Evolutionary conservation across 1,284 basidiomycete genomes (phyloP), one percentile per base, ranked within the genome.

Genomic region (Trichosporon sp.): DNA sequence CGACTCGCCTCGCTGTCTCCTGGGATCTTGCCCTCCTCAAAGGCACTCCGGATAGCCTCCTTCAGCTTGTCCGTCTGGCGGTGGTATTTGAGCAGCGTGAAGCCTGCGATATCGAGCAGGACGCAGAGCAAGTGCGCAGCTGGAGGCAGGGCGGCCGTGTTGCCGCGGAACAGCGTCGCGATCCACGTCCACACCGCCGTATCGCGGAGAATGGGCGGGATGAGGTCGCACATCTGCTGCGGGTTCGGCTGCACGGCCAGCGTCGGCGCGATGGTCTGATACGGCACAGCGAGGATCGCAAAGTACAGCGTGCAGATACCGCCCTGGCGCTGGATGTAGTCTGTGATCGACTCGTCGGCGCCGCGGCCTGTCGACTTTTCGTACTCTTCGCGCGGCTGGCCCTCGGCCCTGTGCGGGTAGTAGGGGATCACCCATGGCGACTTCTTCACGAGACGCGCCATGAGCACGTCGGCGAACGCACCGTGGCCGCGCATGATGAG

Each of bases 291-390:
- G 40, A 95, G 77, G 62, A 96, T 86, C 8, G 88, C 85, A 76
- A 92, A 92, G 82, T 96, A 99, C 23, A 99, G 86, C 10, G 93
- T 86, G 83, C 92, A 84, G 56, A 95, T 86, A 6, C 92, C 93
- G 29, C 86, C 81, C 69, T 96, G 85, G n/a, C 95, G 86, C 52
- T 83, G 83, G 23, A 85, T 84, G 76, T 92, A 90, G 59, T 92
- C 89, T 16, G 85, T 80, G 16, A 81, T 74, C 0, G 84, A 82
- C 78, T 95, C 87, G 59, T 75, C 75, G 61, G 72, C 56, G 0
- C 70, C 73, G 11, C 76, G 78, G 6, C 94, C 93, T 69, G 88
- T 84, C 10, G 86, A 85, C 75, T 91, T 93, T 61, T 79, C 82
- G 63, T 86, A 85, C 19, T 85, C 83, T 2, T 75, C 83, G 1